Percentiles rank a stretch among this genome's conserved stretches.
phyloP scores from a whole-genome alignment of 108 stramenopile species.

The Cyclotella atomus region DNA sequence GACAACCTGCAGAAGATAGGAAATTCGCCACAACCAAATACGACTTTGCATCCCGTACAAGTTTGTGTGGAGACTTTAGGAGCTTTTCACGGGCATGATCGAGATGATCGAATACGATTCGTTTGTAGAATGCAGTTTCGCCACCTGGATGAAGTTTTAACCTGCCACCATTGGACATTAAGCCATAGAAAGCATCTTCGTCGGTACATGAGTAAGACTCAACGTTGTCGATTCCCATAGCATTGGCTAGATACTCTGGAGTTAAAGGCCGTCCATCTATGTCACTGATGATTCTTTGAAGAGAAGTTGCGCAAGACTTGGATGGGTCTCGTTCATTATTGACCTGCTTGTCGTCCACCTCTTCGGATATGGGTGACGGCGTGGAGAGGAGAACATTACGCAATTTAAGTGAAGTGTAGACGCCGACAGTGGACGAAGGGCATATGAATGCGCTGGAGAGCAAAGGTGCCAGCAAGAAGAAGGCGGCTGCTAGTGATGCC shows the following conservation, averaged over 20 bases:
- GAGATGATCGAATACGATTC: background rate
- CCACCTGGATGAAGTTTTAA: constrained; percentile 27
- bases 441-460: too few relatives aligned
- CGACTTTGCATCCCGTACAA: constrained; percentile 53
- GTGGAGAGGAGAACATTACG: background rate
- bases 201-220: constrained; percentile 60
- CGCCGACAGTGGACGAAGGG: too few relatives aligned
- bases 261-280: background rate
- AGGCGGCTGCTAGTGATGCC: too few relatives aligned
- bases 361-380: background rate
- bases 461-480: too few relatives aligned
- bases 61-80: constrained; percentile 50
- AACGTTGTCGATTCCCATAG: background rate
- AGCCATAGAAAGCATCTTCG: constrained; percentile 57
- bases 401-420: too few relatives aligned
- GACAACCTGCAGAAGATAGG: constrained; percentile 49
- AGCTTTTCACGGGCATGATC: background rate
- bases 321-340: too few relatives aligned
- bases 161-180: constrained; percentile 63
- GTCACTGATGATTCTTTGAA: background rate
- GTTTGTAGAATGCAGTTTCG: background rate
- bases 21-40: constrained; percentile 63
- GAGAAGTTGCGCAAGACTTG: too few relatives aligned
- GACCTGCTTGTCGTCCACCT: too few relatives aligned
- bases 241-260: background rate